Evolutionary conservation across 345 rosid species (phyloP).

Genomic region (Aquilaria sinensis): DNA sequence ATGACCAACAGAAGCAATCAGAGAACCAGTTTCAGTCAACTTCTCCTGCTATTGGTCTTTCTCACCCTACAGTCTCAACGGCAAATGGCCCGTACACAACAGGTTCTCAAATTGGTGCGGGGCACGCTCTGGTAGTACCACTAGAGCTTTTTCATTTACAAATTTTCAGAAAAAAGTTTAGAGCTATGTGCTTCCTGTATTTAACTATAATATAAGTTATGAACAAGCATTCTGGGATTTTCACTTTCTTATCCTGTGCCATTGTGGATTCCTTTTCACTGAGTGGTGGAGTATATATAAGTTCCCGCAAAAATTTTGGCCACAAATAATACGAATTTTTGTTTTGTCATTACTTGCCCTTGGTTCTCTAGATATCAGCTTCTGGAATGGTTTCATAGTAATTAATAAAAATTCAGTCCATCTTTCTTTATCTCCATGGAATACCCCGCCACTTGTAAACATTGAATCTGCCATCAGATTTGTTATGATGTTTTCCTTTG

Average conservation of each 20-base stretch:
- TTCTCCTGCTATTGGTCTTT: conserved; percentile 36
- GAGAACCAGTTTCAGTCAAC: conserved; percentile 41
- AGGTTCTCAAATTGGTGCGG: conserved; percentile 41
- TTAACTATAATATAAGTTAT: too few species aligned
- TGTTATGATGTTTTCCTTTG: too few species aligned
- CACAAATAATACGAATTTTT: neutral
- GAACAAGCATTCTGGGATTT: too few species aligned
- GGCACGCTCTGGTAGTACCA: conserved; percentile 58
- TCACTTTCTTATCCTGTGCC: too few species aligned
- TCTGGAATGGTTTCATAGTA: neutral
- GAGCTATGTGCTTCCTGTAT: too few species aligned
- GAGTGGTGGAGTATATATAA: too few species aligned
- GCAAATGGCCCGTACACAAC: conserved; percentile 44
- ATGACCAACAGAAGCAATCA: conserved; percentile 55
- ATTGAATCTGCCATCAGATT: too few species aligned
- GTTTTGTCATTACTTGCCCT: neutral
- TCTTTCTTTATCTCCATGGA: too few species aligned
- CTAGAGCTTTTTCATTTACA: neutral
- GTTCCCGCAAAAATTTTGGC: too few species aligned
- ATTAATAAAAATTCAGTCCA: too few species aligned
- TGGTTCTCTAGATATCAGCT: neutral
- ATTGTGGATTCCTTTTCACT: too few species aligned
- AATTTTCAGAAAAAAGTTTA: too few species aligned
- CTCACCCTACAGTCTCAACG: conserved; percentile 44
- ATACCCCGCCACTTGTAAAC: neutral